Percentiles rank a stretch among this genome's conserved stretches.
phyloP scores from a whole-genome alignment of 805 yeast species.

The Metschnikowia koreensis region DNA sequence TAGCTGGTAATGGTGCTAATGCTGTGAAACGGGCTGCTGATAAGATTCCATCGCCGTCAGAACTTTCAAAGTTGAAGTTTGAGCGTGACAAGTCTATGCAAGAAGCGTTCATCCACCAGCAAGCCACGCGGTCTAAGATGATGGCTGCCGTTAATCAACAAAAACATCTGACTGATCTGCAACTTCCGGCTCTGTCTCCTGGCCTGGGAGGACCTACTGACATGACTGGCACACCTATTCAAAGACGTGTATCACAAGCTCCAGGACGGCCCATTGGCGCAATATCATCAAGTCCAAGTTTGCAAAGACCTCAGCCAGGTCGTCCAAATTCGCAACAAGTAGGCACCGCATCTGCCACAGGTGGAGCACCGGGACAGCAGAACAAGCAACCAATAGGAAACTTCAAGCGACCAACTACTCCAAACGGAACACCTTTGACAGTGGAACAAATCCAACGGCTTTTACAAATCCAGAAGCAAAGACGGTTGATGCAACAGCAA shows the following conservation, averaged over 20 bases:
- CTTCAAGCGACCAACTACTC: slow-evolving; percentile 42
- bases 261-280: slow-evolving; percentile 1
- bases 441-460: slow-evolving; percentile 61
- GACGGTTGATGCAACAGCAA: slow-evolving; percentile 47
- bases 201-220: slow-evolving; percentile 14
- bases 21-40: slow-evolving; percentile 37
- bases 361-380: slow-evolving; percentile 5
- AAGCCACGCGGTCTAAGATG: slow-evolving; percentile 42
- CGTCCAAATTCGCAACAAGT: slow-evolving; percentile 4
- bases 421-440: slow-evolving; percentile 58
- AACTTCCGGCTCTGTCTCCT: slow-evolving; percentile 7
- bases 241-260: slow-evolving; percentile 8
- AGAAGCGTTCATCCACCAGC: slow-evolving; percentile 59
- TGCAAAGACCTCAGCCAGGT: neutral
- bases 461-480: slow-evolving; percentile 51
- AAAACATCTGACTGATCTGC: slow-evolving; percentile 11
- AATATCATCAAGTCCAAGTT: slow-evolving; percentile 2
- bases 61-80: slow-evolving; percentile 74
- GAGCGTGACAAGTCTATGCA: slow-evolving; percentile 86
- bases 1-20: neutral
- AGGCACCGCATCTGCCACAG: neutral
- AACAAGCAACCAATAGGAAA: slow-evolving; percentile 16
- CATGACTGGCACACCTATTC: neutral
- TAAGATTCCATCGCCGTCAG: slow-evolving; percentile 70
- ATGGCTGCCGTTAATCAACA: slow-evolving; percentile 43